Base-by-base conservation (phyloP, 345 rosid species). In the Ailanthus altissimus region DNA sequence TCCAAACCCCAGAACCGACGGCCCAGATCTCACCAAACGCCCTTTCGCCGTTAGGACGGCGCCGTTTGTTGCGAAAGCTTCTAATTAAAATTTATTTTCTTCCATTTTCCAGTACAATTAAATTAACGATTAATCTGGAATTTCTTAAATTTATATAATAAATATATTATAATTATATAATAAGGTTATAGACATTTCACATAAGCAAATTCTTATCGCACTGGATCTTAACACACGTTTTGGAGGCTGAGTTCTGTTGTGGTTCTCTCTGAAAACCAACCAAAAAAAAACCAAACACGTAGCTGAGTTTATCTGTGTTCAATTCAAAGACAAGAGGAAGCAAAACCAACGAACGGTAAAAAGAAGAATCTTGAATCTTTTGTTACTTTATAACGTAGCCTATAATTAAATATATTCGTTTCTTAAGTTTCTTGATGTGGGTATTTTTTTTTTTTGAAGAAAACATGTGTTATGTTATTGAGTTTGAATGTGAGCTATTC, bases 141-240 rank as follows among this genome's bases (percentile, higher is more conserved):
- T 6, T 10, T 45, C 47, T 45, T 6, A 45, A 45, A 6, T 45
- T 53, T 53, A 16, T 2, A 2, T 21, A 0, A 1, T 11, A 10
- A 54, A 76, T 54, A 25, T n/a, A 13, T n/a, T 32, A 66, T 26
- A 25, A 32, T 67, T 43, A 45, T 45, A 51, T 40, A 21, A 77
- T 14, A 59, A 2, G 28, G 59, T 16, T 3, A 2, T n/a, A 20
- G 47, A 69, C 36, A 20, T 28, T 7, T 20, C 7, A 21, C 8
- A 11, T 49, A 23, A 45, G 67, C 50, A 14, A 32, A 32, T 1
- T 32, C 3, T 32, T 32, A 32, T 36, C 74, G 79, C 80, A 6
- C 74, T 32, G 81, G 79, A 77, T 81, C 78, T 40, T 64, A 62
- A 67, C 67, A 74, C 84, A 59, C 79, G 79, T 75, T 79, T 83